A percentile compares a stretch with the other conserved stretches of the same genome.
Conservation (phyloP, 768 basidiomycete species). For the Erythrobasidium yunnanense region DNA sequence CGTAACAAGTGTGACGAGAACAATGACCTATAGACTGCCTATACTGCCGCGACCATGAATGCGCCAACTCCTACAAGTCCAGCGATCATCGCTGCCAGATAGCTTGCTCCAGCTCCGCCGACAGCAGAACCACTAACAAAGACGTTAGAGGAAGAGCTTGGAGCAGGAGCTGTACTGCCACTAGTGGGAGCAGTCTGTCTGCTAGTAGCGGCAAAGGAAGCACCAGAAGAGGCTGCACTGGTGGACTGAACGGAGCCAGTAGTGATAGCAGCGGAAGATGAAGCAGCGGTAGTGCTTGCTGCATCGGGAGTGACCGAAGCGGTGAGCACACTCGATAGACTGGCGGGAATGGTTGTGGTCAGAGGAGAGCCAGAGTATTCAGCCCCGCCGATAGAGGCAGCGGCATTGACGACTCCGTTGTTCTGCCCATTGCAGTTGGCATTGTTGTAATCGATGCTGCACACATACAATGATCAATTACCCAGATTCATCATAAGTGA, state of each 20-base stretch:
- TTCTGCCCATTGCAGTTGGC: conserved; percentile 24
- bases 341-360: conserved; percentile 1
- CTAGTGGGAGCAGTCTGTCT: not conserved
- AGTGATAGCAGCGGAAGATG: not conserved
- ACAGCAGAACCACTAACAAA: not conserved
- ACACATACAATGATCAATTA: too few species aligned
- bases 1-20: too few species aligned
- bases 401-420: conserved; percentile 1
- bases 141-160: not conserved
- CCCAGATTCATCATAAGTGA: too few species aligned
- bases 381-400: not conserved
- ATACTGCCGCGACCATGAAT: too few species aligned
- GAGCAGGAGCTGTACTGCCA: too few species aligned
- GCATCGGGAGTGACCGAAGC: not conserved
- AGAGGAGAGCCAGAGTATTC: conserved; percentile 8
- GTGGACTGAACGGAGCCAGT: not conserved
- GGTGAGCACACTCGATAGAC: not conserved
- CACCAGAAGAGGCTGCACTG: not conserved
- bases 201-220: not conserved
- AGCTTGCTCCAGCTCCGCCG: not conserved
- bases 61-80: too few species aligned
- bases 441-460: conserved; percentile 21
- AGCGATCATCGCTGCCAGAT: too few species aligned
- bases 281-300: not conserved
- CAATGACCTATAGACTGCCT: too few species aligned